Percentiles rank a stretch among this genome's conserved stretches.
phyloP scores from a whole-genome alignment of 345 rosid species.

The Citrus hindsii region DNA sequence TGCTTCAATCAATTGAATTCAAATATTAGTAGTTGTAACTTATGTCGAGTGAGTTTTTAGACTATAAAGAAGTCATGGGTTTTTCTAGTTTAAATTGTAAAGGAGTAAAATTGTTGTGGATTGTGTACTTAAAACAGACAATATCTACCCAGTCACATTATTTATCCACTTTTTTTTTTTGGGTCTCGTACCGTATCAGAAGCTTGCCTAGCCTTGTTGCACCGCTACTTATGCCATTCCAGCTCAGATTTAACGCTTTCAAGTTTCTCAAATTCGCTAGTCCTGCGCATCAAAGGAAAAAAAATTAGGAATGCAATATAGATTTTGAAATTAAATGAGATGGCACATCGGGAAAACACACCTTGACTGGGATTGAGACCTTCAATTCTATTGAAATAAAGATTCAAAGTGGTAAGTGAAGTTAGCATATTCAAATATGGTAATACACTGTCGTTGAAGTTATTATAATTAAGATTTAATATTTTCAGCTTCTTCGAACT shows the following conservation, averaged over 20 bases:
- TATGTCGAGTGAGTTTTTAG: neutral
- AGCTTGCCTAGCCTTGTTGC: too few species aligned
- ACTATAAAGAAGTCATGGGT: neutral
- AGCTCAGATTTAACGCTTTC: neutral
- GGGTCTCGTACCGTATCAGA: too few species aligned
- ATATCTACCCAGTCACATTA: too few species aligned
- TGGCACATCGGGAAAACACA: neutral
- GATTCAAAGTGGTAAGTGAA: neutral
- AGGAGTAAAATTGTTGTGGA: too few species aligned
- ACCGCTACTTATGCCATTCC: too few species aligned
- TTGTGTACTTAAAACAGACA: too few species aligned
- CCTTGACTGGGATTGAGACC: neutral
- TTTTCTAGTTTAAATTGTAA: too few species aligned
- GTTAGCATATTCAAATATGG: neutral
- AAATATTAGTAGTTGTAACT: too few species aligned
- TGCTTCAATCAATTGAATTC: too few species aligned
- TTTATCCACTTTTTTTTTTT: too few species aligned
- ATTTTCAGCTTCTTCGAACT: neutral
- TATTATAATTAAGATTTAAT: neutral
- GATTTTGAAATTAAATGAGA: too few species aligned
- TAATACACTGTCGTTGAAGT: neutral
- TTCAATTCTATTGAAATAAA: rapidly evolving
- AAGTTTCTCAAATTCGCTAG: neutral
- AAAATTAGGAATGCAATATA: too few species aligned
- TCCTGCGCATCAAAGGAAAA: neutral